Evolutionary conservation across 139 green algal genomes (phyloP).

Genomic region (Yamagishiella unicocca): DNA sequence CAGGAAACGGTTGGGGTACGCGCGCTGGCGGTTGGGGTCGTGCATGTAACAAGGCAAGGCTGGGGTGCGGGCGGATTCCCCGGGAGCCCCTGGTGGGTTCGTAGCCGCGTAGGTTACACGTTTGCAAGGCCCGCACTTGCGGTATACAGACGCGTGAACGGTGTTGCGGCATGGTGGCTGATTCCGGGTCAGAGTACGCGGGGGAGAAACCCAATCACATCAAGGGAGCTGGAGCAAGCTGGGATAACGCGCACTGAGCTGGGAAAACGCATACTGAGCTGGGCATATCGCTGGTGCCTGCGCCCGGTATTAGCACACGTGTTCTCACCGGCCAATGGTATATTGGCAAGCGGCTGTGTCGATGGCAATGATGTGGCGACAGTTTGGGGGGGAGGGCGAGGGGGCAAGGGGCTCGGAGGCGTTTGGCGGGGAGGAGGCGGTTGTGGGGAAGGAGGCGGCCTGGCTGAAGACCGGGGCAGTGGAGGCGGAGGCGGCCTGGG

Average conservation of each 20-base stretch:
- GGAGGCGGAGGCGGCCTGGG: background rate
- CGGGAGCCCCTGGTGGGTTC: no score
- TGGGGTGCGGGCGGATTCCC: background rate
- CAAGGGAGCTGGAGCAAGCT: no score
- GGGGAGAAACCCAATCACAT: no score
- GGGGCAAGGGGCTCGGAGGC: background rate
- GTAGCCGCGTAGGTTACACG: background rate
- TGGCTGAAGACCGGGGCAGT: background rate
- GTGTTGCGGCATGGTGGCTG: no score
- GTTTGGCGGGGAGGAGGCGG: background rate
- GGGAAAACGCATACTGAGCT: background rate
- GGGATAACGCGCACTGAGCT: no score
- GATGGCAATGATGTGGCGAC: background rate
- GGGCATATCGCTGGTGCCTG: background rate
- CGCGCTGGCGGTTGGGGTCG: background rate
- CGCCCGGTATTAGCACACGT: background rate
- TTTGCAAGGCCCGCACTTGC: no score
- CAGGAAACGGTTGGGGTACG: no score
- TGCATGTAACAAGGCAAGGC: background rate
- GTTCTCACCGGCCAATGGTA: background rate
- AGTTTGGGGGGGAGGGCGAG: background rate
- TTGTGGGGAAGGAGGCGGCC: background rate
- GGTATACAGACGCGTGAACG: no score
- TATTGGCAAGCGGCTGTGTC: background rate
- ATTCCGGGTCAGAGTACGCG: no score